A percentile compares a stretch with the other conserved stretches of the same genome.
These are phyloP conservation scores for Carallia pectinifolia DNA, from an alignment of 345 rosid species.

Conservation along the genomic window DNA sequence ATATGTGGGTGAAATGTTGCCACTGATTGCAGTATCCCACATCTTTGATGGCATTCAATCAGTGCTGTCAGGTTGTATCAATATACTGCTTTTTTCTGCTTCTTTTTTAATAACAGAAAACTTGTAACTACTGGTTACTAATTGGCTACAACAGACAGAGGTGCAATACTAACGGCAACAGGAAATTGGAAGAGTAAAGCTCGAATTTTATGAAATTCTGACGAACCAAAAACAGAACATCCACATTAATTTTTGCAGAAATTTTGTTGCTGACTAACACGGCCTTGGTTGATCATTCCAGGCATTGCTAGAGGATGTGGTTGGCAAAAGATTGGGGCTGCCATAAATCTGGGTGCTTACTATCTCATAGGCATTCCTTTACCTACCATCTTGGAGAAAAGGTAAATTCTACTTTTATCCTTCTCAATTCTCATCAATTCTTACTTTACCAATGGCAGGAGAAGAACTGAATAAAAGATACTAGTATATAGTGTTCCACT, in stretches of 20 bases:
- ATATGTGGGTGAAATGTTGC: too few relatives aligned
- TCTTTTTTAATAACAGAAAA: background rate
- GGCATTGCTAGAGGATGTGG: too few relatives aligned
- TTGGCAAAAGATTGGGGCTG: too few relatives aligned
- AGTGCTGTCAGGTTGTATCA: constrained; percentile 42
- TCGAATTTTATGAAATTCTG: constrained; percentile 46
- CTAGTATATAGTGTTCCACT: too few relatives aligned
- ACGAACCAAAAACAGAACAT: background rate
- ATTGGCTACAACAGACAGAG: background rate
- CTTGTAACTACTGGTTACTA: background rate
- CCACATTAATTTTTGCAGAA: constrained; percentile 12
- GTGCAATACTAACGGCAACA: constrained; percentile 27
- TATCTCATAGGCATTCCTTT: constrained; percentile 50
- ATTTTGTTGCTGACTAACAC: too few relatives aligned
- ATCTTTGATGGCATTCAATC: constrained; percentile 41
- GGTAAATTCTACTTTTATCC: constrained; percentile 17
- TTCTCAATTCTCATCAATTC: too few relatives aligned
- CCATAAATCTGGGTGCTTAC: constrained; percentile 6
- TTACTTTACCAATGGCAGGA: too few relatives aligned
- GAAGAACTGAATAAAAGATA: too few relatives aligned
- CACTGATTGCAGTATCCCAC: constrained; percentile 30
- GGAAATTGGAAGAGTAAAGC: constrained; percentile 43
- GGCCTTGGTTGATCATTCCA: too few relatives aligned
- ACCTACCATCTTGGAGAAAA: constrained; percentile 21
- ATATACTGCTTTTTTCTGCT: background rate